Conservation (phyloP, 2,329 filamentous ascomycete species). For the Aspergillus brasiliensis region DNA sequence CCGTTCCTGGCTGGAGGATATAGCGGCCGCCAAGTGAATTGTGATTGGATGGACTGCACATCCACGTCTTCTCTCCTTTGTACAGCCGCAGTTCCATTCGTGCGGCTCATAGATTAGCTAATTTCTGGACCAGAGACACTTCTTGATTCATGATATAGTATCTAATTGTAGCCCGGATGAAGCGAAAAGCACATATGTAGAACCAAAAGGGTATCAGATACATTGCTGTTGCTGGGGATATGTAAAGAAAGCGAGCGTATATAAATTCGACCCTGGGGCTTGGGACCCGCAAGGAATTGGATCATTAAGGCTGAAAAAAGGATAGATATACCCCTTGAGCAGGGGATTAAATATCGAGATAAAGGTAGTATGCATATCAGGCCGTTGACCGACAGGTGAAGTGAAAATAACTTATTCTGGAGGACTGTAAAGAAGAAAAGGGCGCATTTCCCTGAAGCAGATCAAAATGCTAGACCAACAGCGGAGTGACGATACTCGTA, state of each 20-base stretch:
- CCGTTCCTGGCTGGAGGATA: too few species aligned
- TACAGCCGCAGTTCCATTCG: too few species aligned
- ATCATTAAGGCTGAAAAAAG: neutral
- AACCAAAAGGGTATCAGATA: neutral
- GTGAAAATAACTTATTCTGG: neutral
- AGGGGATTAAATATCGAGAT: neutral
- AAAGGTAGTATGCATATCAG: neutral
- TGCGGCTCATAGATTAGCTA: too few species aligned
- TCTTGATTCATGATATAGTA: too few species aligned
- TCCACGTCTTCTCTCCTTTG: too few species aligned
- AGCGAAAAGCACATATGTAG: too few species aligned
- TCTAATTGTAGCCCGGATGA: too few species aligned
- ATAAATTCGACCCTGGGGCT: neutral
- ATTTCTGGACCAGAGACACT: too few species aligned
- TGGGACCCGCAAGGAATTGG: neutral
- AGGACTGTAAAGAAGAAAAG: neutral
- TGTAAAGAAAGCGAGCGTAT: neutral
- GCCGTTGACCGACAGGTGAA: neutral
- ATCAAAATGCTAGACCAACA: slow-evolving; percentile 38
- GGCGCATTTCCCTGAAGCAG: neutral
- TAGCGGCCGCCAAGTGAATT: too few species aligned
- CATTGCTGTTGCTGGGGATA: neutral
- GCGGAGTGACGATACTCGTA: slow-evolving; percentile 26
- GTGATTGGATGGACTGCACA: too few species aligned
- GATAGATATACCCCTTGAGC: neutral